phyloP scores from a whole-genome alignment of 2,329 filamentous ascomycete genomes.

The Beauveria sp. region DNA sequence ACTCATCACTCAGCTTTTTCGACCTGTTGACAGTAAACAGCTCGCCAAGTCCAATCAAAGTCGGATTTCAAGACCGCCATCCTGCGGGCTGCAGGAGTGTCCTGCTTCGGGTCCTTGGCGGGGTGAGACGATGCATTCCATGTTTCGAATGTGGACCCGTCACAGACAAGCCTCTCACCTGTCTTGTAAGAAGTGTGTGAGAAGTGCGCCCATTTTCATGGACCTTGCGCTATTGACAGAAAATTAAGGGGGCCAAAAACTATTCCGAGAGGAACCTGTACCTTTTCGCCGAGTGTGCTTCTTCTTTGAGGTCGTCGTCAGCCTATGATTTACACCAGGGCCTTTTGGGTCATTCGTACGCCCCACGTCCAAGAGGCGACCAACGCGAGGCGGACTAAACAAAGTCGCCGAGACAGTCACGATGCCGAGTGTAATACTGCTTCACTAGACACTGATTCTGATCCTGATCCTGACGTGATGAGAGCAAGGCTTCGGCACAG shows the following conservation, averaged over 20 bases:
- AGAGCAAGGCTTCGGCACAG: not conserved
- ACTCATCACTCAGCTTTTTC: not conserved
- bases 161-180: slow-evolving; percentile 5
- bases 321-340: not conserved
- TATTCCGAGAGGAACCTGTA: not conserved
- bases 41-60: not conserved
- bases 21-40: not conserved
- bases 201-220: slow-evolving; percentile 4
- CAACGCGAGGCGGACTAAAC: not conserved
- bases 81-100: not conserved
- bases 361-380: not conserved
- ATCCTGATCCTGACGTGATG: not conserved
- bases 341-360: not conserved
- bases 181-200: slow-evolving; percentile 10
- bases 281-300: not conserved
- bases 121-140: not conserved
- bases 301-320: not conserved
- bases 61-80: not conserved
- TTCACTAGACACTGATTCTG: not conserved
- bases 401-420: not conserved
- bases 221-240: not conserved
- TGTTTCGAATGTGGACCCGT: slow-evolving; percentile 7
- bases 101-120: not conserved
- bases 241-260: not conserved
- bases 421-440: not conserved